A percentile compares a stretch with the other conserved stretches of the same genome.
Conservation (phyloP, 257 asterid species). For the Solanum paucissectum region DNA sequence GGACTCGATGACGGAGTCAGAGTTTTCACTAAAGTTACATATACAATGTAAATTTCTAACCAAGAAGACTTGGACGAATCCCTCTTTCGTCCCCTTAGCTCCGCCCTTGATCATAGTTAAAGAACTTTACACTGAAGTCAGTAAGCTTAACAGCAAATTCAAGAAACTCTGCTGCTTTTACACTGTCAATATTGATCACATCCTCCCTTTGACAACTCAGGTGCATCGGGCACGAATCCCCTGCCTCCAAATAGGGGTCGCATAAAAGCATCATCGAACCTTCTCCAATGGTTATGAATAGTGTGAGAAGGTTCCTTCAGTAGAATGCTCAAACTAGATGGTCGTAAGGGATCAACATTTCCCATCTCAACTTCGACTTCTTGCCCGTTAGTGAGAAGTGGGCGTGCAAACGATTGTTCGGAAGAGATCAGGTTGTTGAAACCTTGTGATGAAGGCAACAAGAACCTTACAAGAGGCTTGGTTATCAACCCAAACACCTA, state of each 20-base stretch:
- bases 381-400: constrained; percentile 24
- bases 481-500: constrained; percentile 66
- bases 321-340: constrained; percentile 32
- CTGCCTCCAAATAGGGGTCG: constrained; percentile 62
- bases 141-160: background rate
- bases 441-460: constrained; percentile 23
- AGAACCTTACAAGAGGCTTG: constrained; percentile 41
- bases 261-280: constrained; percentile 47
- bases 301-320: constrained; percentile 33
- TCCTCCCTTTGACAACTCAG: constrained; percentile 14
- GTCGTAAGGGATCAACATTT: background rate
- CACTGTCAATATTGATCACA: background rate
- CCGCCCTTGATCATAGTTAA: background rate
- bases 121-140: background rate
- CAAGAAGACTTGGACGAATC: background rate
- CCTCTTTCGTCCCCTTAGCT: background rate
- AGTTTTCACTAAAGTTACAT: background rate
- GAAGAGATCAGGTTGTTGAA: background rate
- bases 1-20: too few relatives aligned
- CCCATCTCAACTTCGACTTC: constrained; percentile 5
- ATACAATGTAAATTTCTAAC: background rate
- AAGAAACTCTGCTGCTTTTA: background rate
- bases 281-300: constrained; percentile 55
- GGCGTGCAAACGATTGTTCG: constrained; percentile 12
- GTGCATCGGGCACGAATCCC: constrained; percentile 13